Base-by-base conservation (phyloP, 345 rosid genomes). In the Eucalyptus marginata region DNA sequence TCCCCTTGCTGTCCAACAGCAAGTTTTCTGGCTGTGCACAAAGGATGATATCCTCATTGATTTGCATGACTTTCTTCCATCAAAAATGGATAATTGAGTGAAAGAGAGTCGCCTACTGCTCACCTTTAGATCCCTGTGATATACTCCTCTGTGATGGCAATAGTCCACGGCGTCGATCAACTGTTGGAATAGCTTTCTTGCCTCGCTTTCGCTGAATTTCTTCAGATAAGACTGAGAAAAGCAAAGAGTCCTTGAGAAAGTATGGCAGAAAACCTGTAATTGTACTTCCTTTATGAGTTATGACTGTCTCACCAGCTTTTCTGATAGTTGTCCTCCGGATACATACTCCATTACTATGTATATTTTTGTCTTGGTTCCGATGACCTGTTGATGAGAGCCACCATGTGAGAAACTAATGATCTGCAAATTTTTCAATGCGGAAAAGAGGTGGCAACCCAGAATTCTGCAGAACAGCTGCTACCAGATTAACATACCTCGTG, bases 121-220 rank as follows among this genome's bases (percentile, higher is more conserved):
- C 13, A 92, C 99, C 99, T 97, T 97, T 66, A 96, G 92, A 91
- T 96, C 99, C 93, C 99, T 95, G 91, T 96, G 99, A 90, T 93
- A 95, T 89, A 96, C 99, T 89, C 99, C 98, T 94, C 93, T 96
- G 94, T 93, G 91, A 88, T 96, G 99, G 93, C 99, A 96, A 29
- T 94, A 94, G 88, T 95, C 99, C 71, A 96, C 96, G n/a, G 98
- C 95, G 92, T 97, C 98, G 47, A 96, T 94, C 92, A 97, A 71
- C 84, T 96, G 99, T 54, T 97, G 99, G 90, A 97, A 96, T 52
- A 94, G 51, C 90, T 92, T 94, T 91, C 98, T 95, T 7, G 98
- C 98, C 90, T 95, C 97, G 56, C 93, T 87, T 93, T 97, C 99
- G 43, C 91, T 89, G 49, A 96, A 85, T 89, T 91, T 96, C 86